Percentiles rank a stretch among this genome's conserved stretches.
phyloP scores from a whole-genome alignment of 768 basidiomycete genomes.

The Russula ochroleuca region DNA sequence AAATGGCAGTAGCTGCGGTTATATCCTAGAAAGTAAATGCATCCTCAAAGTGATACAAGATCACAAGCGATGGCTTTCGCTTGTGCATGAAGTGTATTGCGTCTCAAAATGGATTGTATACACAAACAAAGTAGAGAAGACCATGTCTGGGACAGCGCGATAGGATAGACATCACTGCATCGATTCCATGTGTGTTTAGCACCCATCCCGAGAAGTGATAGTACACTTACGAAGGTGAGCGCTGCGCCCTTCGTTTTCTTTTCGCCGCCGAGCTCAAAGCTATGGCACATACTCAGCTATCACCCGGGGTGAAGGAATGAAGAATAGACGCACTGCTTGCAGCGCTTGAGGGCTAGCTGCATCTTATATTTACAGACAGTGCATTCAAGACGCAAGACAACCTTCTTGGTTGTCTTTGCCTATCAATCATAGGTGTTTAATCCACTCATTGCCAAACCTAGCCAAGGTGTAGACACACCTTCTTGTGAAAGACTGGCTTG shows the following conservation, averaged over 20 bases:
- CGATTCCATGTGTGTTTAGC: constrained; percentile 1
- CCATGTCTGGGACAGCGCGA: constrained; percentile 8
- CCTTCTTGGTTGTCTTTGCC: constrained; percentile 99
- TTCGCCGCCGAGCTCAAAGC: constrained; percentile 99
- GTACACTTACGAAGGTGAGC: constrained; percentile 77
- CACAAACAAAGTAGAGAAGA: constrained; percentile 15
- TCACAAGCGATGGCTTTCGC: background rate
- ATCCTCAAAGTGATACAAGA: background rate
- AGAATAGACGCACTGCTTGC: constrained; percentile 85
- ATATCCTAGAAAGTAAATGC: background rate
- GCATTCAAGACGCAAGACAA: constrained; percentile 96
- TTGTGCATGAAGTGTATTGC: constrained; percentile 20
- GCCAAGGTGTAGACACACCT: constrained; percentile 49
- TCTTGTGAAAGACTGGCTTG: constrained; percentile 99
- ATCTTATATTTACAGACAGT: constrained; percentile 98
- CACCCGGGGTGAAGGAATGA: background rate
- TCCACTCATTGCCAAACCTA: background rate
- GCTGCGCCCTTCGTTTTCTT: constrained; percentile 99
- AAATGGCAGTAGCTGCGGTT: background rate
- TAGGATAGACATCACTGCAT: constrained; percentile 18
- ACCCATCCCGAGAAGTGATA: background rate
- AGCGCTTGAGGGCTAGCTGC: constrained; percentile 93
- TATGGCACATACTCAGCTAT: constrained; percentile 33
- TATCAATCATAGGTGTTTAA: constrained; percentile 33
- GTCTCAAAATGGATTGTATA: constrained; percentile 23